Conservation (phyloP, 2,329 filamentous ascomycete species). For the Cladosporium austrohemisphaericum region DNA sequence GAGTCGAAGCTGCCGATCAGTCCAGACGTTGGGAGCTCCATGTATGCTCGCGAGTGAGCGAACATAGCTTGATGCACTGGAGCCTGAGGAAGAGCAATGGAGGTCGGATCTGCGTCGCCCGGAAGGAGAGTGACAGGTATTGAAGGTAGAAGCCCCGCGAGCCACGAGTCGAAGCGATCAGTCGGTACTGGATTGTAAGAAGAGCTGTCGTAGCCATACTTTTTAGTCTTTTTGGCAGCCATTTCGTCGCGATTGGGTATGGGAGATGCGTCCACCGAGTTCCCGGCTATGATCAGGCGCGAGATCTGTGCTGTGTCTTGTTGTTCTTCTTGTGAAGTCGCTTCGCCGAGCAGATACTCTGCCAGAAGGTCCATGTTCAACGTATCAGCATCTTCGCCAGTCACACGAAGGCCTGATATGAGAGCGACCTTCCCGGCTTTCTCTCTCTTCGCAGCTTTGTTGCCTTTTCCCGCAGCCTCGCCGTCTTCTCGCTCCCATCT, state of each 20-base stretch:
- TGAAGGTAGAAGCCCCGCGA: conserved; percentile 74
- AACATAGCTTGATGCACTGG: conserved; percentile 92
- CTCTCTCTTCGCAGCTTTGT: conserved; percentile 36
- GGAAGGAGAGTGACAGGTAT: conserved; percentile 87
- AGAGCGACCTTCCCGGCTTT: conserved; percentile 73
- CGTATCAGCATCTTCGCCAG: conserved; percentile 68
- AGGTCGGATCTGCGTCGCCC: conserved; percentile 79
- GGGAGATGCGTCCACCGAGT: conserved; percentile 63
- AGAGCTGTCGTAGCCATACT: conserved; percentile 90
- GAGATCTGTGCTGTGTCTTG: conserved; percentile 64
- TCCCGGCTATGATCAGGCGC: conserved; percentile 84
- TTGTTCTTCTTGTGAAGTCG: conserved; percentile 59
- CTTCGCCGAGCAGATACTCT: conserved; percentile 85
- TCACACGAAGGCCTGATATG: conserved; percentile 83
- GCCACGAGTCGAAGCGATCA: conserved; percentile 76
- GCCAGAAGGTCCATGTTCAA: conserved; percentile 72
- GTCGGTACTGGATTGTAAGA: conserved; percentile 84
- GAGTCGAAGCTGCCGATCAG: conserved; percentile 75
- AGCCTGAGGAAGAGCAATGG: conserved; percentile 86
- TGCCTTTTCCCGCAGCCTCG: conserved; percentile 34
- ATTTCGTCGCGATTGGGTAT: conserved; percentile 47
- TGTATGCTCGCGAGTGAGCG: conserved; percentile 67
- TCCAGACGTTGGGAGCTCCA: conserved; percentile 35
- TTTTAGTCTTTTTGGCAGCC: conserved; percentile 57
- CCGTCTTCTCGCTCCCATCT: conserved; percentile 69